These are phyloP conservation scores for Discostella stelligeroides DNA, from an alignment of 108 stramenopile genomes.

Conservation along the genomic window DNA sequence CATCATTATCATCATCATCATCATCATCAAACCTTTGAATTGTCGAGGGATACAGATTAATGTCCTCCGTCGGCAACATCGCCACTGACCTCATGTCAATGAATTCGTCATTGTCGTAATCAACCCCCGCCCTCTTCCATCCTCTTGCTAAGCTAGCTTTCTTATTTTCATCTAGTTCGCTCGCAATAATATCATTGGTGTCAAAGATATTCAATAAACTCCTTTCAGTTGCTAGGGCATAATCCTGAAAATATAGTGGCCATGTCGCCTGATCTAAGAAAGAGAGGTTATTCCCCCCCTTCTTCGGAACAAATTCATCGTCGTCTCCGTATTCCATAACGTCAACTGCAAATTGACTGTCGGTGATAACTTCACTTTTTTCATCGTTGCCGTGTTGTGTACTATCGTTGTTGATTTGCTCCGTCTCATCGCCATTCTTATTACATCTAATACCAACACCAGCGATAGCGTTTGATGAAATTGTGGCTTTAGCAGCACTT, in stretches of 20 bases:
- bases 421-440: not conserved
- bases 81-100: conserved; percentile 29
- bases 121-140: not conserved
- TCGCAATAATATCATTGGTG: not conserved
- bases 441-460: not conserved
- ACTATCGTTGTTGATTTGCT: not conserved
- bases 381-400: too few relatives aligned
- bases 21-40: conserved; percentile 2
- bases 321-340: not conserved
- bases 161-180: conserved; percentile 5
- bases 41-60: conserved; percentile 33
- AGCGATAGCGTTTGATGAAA: too few relatives aligned
- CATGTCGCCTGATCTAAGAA: conserved; percentile 75
- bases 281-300: conserved; percentile 75
- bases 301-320: conserved; percentile 44
- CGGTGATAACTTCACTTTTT: too few relatives aligned
- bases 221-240: conserved; percentile 70
- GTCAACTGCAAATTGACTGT: too few relatives aligned
- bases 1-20: conserved; percentile 22
- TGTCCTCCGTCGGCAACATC: conserved; percentile 21
- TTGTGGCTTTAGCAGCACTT: too few relatives aligned
- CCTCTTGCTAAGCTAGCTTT: conserved; percentile 2
- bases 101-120: conserved; percentile 31
- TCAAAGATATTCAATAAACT: conserved; percentile 44
- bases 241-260: conserved; percentile 87